These are phyloP conservation scores for Exserohilum rostratum DNA, from an alignment of 2,329 filamentous ascomycete species.

Conservation along the genomic window DNA sequence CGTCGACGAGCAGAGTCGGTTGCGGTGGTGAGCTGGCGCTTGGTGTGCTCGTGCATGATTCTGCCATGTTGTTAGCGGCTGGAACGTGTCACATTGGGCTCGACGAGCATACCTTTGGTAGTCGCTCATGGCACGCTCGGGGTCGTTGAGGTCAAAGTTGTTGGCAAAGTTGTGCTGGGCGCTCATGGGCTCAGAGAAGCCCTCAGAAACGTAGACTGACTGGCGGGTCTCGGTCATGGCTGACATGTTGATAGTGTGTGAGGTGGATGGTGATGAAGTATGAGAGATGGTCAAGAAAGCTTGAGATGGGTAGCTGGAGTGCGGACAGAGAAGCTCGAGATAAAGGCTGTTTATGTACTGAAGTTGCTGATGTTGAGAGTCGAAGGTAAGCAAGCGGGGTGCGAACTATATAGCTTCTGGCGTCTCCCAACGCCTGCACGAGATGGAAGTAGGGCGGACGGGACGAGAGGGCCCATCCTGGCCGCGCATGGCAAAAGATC, in stretches of 20 bases:
- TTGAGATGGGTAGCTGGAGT: neutral
- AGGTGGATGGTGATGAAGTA: neutral
- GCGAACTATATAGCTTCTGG: constrained; percentile 33
- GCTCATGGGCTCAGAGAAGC: constrained; percentile 50
- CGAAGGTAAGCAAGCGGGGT: constrained; percentile 18
- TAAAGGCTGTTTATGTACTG: constrained; percentile 1
- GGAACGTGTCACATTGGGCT: neutral
- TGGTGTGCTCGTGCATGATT: constrained; percentile 59
- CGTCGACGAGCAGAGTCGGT: constrained; percentile 54
- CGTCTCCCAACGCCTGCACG: constrained; percentile 16
- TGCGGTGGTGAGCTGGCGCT: constrained; percentile 54
- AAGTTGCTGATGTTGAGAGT: constrained; percentile 1
- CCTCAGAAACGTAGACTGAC: constrained; percentile 47
- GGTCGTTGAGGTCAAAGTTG: constrained; percentile 52
- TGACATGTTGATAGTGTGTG: constrained; percentile 25
- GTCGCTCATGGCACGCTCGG: constrained; percentile 46
- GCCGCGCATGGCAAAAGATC: constrained; percentile 32
- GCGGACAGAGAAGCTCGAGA: constrained; percentile 4
- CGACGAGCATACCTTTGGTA: constrained; percentile 51
- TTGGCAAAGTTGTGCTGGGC: constrained; percentile 53
- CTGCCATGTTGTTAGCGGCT: constrained; percentile 33
- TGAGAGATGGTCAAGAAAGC: neutral
- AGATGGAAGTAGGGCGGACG: constrained; percentile 3
- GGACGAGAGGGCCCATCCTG: constrained; percentile 17
- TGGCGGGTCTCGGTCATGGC: constrained; percentile 25